Evolutionary conservation across 106 monocot genomes (phyloP), one percentile per base, ranked within the genome.

Genomic region (Dactylorhiza incarnata): DNA sequence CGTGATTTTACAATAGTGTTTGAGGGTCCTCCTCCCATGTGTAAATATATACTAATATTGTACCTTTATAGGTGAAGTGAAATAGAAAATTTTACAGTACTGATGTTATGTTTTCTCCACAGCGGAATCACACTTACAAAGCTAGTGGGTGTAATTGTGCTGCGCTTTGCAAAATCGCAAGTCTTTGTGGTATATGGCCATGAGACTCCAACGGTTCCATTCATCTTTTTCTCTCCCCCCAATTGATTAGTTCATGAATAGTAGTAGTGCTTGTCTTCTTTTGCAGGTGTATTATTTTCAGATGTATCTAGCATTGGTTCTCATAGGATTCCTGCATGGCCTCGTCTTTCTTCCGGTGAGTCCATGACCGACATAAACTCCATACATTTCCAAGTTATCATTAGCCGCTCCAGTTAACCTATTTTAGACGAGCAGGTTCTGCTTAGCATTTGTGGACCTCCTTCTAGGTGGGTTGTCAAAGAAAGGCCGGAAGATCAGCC

Each of bases 121-220:
- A 99, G 99, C 75, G 99, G 99, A 79, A 99, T 99, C 75, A 99
- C 99, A 12, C 82, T 99, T 14, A 99, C 99, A 49, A 99, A 99
- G 83, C 82, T 99, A 54, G 91, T 94, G 8, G 99, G 99, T 76
- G 99, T 99, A n/a, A 79, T 92, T 48, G 94, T 99, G 62, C 82
- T 99, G 20, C 84, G 82, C 47, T 92, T 99, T 52, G 81, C 99
- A 78, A 84, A 72, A 86, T 99, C 99, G 49, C 81, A 94, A 88
- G 78, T 99, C 55, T 94, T 99, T 86, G 99, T 94, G 94, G 99
- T 99, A 68, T 78, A 61, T 77, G 8, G 73, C 44, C 6, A 48
- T 71, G 19, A 6, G 5, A 77, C 80, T 45, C 49, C 25, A 37
- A 44, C 20, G 23, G 5, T 69, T 16, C 19, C 74, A 65, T 14